Evolutionary conservation across 2,329 filamentous ascomycete species (phyloP), one percentile per base, ranked within the genome.

Genomic region (Aspergillus aculeatinus): DNA sequence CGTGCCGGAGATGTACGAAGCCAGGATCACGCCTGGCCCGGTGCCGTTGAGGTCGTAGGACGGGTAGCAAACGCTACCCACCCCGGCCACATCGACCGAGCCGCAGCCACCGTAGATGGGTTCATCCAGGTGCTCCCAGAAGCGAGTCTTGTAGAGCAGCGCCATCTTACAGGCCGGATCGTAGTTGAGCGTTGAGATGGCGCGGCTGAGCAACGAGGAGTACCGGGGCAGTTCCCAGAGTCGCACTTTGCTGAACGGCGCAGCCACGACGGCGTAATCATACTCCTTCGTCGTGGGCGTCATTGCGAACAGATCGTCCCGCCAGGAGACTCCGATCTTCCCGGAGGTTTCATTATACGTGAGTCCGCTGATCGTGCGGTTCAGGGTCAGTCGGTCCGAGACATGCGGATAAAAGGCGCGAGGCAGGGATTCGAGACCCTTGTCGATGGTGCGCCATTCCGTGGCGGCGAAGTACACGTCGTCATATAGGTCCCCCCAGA

Each of bases 221-320:
- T 83, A 84, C 4, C 70, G 70, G 0, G 85, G 85, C 0, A 89
- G 76, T 5, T 83, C 77, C 85, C 87, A 89, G 25, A 84, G 80
- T 35, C 87, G 80, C 47, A 89, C 84, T 55, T 86, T 83, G 51
- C 83, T 82, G 73, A 90, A 89, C 0, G 88, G 88, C 0, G 83
- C 82, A 0, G 86, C 80, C 6, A 90, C 80, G n/a, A 90, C 77
- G 29, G 85, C 83, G 70, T 90, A 90, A 74, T 91, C 87, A 67
- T 85, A 88, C 2, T 81, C 79, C 27, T 81, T 77, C 49, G 76
- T 81, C 53, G 84, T 67, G 0, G 80, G 74, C 0, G 69, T 64
- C 63, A 76, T 72, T 14, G 75, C 71, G 16, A 82, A 74, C 63
- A 59, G 66, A 25, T 72, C 65, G 0, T 71, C 59, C 3, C 83